A percentile compares a stretch with the other conserved stretches of the same genome.
These are phyloP conservation scores for Stereum hirsutum DNA, from an alignment of 1,284 basidiomycete species.

Conservation along the genomic window DNA sequence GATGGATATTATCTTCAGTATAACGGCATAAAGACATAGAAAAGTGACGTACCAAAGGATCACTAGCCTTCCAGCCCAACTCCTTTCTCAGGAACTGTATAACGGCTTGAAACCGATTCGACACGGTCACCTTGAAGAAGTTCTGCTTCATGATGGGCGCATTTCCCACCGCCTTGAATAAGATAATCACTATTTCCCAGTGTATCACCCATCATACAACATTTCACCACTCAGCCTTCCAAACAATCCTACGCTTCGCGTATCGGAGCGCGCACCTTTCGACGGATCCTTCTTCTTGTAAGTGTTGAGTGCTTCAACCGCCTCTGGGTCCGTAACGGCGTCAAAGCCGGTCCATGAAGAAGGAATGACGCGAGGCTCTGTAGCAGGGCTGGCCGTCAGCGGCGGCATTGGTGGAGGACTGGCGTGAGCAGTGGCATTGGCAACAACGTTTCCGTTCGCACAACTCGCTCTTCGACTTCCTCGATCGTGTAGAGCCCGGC, in stretches of 20 bases:
- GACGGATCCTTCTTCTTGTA: slow-evolving; percentile 80
- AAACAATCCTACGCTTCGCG: slow-evolving; percentile 2
- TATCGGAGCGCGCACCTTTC: slow-evolving; percentile 51
- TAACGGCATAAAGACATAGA: background rate
- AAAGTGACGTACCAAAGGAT: slow-evolving; percentile 66
- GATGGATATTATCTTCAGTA: no score
- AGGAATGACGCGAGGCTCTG: no score
- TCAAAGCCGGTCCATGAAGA: no score
- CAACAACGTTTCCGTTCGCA: no score
- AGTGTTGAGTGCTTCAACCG: slow-evolving; percentile 64
- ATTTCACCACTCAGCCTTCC: no score
- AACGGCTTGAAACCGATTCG: slow-evolving; percentile 92
- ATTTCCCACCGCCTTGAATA: slow-evolving; percentile 98
- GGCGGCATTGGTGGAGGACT: no score
- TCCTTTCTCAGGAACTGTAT: slow-evolving; percentile 91
- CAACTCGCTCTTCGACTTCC: no score
- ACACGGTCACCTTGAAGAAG: slow-evolving; percentile 95
- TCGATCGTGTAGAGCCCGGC: no score
- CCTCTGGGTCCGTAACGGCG: no score
- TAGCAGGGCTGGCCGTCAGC: no score
- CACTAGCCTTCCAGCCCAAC: slow-evolving; percentile 80
- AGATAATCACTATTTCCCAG: slow-evolving; percentile 70
- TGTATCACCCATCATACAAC: background rate
- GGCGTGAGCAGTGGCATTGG: no score
- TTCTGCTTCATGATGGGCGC: slow-evolving; percentile 99